Conservation (phyloP, 768 basidiomycete genomes). For the Termitomyces eurrhizus region DNA sequence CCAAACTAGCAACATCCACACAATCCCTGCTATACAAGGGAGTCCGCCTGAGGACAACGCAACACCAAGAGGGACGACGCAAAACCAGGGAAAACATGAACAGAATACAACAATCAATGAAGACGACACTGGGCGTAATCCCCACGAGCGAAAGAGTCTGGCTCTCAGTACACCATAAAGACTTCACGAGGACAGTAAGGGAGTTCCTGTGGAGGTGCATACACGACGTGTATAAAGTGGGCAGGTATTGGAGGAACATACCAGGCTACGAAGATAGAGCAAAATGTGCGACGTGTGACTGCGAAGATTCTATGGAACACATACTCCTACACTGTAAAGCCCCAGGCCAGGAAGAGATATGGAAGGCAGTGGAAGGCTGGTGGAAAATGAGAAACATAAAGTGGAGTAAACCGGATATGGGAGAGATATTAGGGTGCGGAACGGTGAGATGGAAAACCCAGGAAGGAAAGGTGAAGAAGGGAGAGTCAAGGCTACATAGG, state of each 20-base stretch:
- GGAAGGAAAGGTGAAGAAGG: not conserved
- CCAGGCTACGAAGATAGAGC: not conserved
- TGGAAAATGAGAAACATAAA: not conserved
- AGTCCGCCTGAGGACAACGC: too few relatives aligned
- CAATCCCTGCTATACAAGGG: too few relatives aligned
- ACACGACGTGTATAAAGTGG: not conserved
- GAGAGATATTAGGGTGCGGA: not conserved
- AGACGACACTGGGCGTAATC: too few relatives aligned
- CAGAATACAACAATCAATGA: too few relatives aligned
- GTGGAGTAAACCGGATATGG: not conserved
- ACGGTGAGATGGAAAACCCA: not conserved
- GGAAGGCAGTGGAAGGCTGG: not conserved
- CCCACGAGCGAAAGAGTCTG: too few relatives aligned
- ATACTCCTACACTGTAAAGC: not conserved
- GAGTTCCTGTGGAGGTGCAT: not conserved
- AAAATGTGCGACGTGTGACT: not conserved
- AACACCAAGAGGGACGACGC: accelerated
- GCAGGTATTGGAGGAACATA: not conserved
- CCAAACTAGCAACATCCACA: too few relatives aligned
- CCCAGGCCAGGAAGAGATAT: not conserved
- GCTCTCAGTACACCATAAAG: not conserved
- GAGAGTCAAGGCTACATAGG: not conserved
- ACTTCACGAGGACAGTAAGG: not conserved
- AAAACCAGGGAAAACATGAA: too few relatives aligned
- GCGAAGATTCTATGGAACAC: not conserved